These are phyloP conservation scores for Laburnicola sp. DNA, from an alignment of 2,329 filamentous ascomycete species.

Conservation along the genomic window DNA sequence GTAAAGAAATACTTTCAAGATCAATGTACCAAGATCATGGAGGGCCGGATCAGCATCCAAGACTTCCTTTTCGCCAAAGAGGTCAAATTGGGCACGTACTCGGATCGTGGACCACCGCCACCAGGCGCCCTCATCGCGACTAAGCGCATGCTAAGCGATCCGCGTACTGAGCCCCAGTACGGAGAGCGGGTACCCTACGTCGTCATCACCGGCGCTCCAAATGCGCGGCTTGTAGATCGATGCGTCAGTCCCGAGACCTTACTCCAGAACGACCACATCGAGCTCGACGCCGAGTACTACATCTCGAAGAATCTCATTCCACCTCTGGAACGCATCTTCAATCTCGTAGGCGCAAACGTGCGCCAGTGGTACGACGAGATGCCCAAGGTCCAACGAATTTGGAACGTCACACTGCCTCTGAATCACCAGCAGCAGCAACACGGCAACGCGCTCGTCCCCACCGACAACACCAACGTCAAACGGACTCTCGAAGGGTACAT, in stretches of 20 bases:
- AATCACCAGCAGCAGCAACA: conserved; percentile 17
- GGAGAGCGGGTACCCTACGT: conserved; percentile 95
- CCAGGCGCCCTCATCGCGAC: conserved; percentile 88
- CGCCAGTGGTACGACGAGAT: conserved; percentile 93
- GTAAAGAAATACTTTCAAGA: conserved; percentile 88
- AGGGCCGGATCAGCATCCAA: conserved; percentile 81
- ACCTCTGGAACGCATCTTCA: conserved; percentile 93
- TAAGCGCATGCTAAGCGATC: conserved; percentile 82
- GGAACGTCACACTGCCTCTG: conserved; percentile 55
- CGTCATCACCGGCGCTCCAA: conserved; percentile 84
- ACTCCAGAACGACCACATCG: conserved; percentile 72
- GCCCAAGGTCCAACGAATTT: conserved; percentile 82
- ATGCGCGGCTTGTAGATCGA: conserved; percentile 81
- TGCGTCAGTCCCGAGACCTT: conserved; percentile 87
- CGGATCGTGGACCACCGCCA: conserved; percentile 75
- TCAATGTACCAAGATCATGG: conserved; percentile 92
- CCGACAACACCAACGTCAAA: conserved; percentile 48
- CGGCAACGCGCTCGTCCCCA: conserved; percentile 20
- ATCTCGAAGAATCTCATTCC: conserved; percentile 95
- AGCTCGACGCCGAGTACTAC: conserved; percentile 94
- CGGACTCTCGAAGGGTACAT: conserved; percentile 95
- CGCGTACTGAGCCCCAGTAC: conserved; percentile 86
- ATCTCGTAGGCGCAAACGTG: conserved; percentile 90
- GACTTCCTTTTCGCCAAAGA: conserved; percentile 96
- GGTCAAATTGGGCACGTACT: conserved; percentile 87